Base-by-base conservation (phyloP, 2,329 filamentous ascomycete species). In the Rhynchosporium secalis region DNA sequence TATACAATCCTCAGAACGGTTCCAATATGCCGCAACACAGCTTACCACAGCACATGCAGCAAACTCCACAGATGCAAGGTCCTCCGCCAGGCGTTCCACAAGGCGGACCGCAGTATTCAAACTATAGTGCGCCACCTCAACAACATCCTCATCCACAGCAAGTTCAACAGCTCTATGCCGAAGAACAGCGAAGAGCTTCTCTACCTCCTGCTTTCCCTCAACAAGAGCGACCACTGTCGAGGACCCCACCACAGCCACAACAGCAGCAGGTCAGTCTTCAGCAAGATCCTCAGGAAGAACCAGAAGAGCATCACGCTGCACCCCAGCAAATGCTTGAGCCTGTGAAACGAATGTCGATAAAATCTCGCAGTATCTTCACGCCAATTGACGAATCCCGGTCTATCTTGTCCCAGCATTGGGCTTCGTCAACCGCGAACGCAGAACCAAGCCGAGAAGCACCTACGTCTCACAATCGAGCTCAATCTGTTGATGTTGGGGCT, bases 301-400 rank as follows among this genome's bases (percentile, higher is more conserved):
- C 73, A 62, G 75, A 75, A 65, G 72, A 77, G 64, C 75, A 81
- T 63, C 76, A 78, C 60, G 73, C 80, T 66, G 78, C 80, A 45
- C 82, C 84, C 38, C 81, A 68, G 48, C 78, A 75, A 77, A 69
- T 83, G 79, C 73, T 78, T 74, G 72, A 86, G 76, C 74, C 82
- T 72, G 66, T 76, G 28, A 76, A 77, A 43, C 76, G 84, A 68
- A 73, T 81, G 74, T 78, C 86, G 61, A 75, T 81, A 60, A 81
- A 82, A 66, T 77, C 76, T 8, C 81, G 78, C 68, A 97, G 93
- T 75, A 98, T 99, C 63, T 98, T 98, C 74, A 99, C 95, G 0
- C 95, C 95, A 0, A 96, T 99, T 66, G 95, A 98, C 71, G 93
- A 96, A 74, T 92, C 90, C 70, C 85, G 91, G 55, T 97, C 93